Evolutionary conservation across 1,284 basidiomycete genomes (phyloP).

Genomic region (Boletellus deceptivus): DNA sequence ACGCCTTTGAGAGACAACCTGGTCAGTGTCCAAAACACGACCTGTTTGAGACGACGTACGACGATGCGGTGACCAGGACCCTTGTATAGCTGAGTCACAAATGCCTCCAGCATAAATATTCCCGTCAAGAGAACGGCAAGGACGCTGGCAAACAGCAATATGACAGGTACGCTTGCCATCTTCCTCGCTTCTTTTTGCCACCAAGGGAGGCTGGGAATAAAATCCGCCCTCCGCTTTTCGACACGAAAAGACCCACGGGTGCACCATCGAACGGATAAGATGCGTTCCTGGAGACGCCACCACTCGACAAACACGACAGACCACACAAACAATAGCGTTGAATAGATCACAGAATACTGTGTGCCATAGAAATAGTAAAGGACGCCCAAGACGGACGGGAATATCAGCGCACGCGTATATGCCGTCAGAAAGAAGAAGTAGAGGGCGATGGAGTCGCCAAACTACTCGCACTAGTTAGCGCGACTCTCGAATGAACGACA

Average conservation of each 20-base stretch:
- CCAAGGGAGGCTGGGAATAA: conserved; percentile 60
- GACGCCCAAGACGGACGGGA: conserved; percentile 64
- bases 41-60: conserved; percentile 44
- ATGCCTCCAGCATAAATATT: conserved; percentile 87
- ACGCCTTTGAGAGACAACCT: conserved; percentile 46
- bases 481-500: neutral
- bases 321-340: conserved; percentile 75
- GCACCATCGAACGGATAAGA: conserved; percentile 78
- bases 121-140: conserved; percentile 72
- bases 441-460: conserved; percentile 85
- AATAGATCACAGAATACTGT: conserved; percentile 79
- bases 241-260: conserved; percentile 76
- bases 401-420: conserved; percentile 76
- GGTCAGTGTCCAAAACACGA: neutral
- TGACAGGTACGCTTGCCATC: conserved; percentile 75
- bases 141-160: conserved; percentile 70
- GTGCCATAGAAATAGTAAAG: conserved; percentile 62
- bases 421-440: conserved; percentile 88
- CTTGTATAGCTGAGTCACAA: conserved; percentile 81
- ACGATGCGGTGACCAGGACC: conserved; percentile 81
- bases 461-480: conserved; percentile 44
- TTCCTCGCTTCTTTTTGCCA: conserved; percentile 78
- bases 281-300: conserved; percentile 84
- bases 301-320: conserved; percentile 83
- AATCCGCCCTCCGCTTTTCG: conserved; percentile 72